phyloP scores from a whole-genome alignment of 768 basidiomycete species.

The Porpolomopsis calyptriformis region DNA sequence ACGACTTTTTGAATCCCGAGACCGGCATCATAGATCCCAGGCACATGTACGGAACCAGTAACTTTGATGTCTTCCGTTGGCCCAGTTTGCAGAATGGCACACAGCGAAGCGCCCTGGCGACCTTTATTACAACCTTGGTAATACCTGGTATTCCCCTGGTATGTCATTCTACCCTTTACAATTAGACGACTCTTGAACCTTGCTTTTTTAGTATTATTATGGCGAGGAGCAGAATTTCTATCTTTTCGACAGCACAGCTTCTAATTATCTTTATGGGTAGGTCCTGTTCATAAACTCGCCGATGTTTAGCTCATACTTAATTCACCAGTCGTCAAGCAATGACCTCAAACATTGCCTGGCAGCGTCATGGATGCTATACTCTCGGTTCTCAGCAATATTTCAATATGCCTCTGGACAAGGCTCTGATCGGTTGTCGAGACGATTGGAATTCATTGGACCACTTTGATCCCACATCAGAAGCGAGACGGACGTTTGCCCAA shows the following conservation, averaged over 20 bases:
- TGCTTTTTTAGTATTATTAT: constrained; percentile 51
- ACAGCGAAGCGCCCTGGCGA: constrained; percentile 60
- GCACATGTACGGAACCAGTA: constrained; percentile 88
- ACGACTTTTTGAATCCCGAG: constrained; percentile 73
- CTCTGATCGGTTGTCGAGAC: constrained; percentile 75
- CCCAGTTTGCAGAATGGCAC: constrained; percentile 80
- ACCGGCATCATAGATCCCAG: constrained; percentile 62
- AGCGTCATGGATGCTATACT: constrained; percentile 84
- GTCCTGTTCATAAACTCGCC: constrained; percentile 12
- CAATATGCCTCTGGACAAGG: constrained; percentile 78
- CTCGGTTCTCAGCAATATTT: constrained; percentile 89
- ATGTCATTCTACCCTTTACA: constrained; percentile 12
- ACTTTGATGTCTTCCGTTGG: constrained; percentile 94
- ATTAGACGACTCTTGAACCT: background rate
- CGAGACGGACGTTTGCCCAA: constrained; percentile 62
- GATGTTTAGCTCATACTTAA: background rate
- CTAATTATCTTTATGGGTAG: constrained; percentile 86
- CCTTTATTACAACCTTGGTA: constrained; percentile 68
- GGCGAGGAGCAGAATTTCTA: constrained; percentile 93
- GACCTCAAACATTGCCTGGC: constrained; percentile 78
- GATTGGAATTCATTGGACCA: constrained; percentile 92
- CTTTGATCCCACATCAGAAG: constrained; percentile 81
- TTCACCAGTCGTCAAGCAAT: constrained; percentile 76
- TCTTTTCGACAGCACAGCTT: constrained; percentile 74
- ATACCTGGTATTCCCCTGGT: constrained; percentile 85